Percentiles rank a stretch among this genome's conserved stretches.
Evolutionary conservation across 768 basidiomycete genomes (phyloP).

Genomic region (Tubosaeta sp.): DNA sequence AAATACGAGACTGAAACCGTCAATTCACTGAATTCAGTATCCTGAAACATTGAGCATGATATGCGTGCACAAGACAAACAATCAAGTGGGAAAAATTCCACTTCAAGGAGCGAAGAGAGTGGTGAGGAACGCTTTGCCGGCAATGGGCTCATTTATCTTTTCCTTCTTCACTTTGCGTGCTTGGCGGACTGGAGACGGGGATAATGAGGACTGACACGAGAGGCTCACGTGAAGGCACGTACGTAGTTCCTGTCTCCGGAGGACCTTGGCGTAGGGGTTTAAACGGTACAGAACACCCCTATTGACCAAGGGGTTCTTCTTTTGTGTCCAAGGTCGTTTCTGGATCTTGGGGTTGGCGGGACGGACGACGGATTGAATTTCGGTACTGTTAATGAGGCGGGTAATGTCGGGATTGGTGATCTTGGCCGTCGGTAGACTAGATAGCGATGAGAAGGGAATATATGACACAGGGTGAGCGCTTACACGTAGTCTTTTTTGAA

Average conservation of each 20-base stretch:
- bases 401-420: slow-evolving; percentile 96
- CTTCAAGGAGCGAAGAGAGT: slow-evolving; percentile 81
- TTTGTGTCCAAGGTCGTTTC: slow-evolving; percentile 97
- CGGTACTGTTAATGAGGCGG: slow-evolving; percentile 95
- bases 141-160: slow-evolving; percentile 63
- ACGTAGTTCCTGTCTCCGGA: slow-evolving; percentile 87
- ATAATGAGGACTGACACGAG: slow-evolving; percentile 1
- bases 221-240: slow-evolving; percentile 32
- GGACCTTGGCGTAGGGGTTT: slow-evolving; percentile 97
- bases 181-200: slow-evolving; percentile 59
- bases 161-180: slow-evolving; percentile 49
- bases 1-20: too few relatives aligned
- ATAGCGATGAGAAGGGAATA: not conserved
- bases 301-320: slow-evolving; percentile 98
- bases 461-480: slow-evolving; percentile 21
- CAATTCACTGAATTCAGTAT: too few relatives aligned
- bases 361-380: slow-evolving; percentile 96
- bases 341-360: slow-evolving; percentile 78
- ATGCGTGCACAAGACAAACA: slow-evolving; percentile 10
- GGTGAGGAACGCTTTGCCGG: slow-evolving; percentile 80
- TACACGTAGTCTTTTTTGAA: slow-evolving; percentile 90
- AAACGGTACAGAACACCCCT: slow-evolving; percentile 93
- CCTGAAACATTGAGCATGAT: slow-evolving; percentile 4
- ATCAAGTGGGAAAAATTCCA: not conserved
- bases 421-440: slow-evolving; percentile 90